These are phyloP conservation scores for Lactifluus echinatus DNA, from an alignment of 768 basidiomycete species.

Conservation along the genomic window DNA sequence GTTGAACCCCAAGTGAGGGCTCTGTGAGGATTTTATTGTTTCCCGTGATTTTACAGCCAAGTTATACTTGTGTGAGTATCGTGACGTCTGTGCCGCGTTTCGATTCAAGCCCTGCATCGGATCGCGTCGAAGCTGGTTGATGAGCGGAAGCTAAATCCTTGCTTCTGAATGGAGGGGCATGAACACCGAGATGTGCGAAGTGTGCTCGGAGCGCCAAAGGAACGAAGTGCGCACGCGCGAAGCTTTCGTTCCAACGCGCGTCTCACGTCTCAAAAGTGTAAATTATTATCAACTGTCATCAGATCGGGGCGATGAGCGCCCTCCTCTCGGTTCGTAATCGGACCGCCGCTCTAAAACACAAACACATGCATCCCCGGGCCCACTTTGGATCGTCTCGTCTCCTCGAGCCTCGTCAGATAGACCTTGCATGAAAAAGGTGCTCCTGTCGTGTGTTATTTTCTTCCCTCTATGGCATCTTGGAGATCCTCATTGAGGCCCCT, in stretches of 20 bases:
- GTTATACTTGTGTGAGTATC: slow-evolving; percentile 8
- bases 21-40: slow-evolving; percentile 19
- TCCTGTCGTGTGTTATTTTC: background rate
- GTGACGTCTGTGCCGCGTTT: slow-evolving; percentile 16
- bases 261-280: background rate
- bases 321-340: background rate
- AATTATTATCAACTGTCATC: background rate
- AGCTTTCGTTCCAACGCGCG: background rate
- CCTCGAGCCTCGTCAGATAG: background rate
- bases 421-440: background rate
- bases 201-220: background rate
- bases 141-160: slow-evolving; percentile 7
- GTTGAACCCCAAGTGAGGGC: background rate
- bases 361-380: background rate
- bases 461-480: background rate
- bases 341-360: background rate
- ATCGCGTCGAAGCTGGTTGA: slow-evolving; percentile 6
- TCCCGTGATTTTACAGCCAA: slow-evolving; percentile 11
- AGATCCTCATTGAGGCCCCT: too few relatives aligned
- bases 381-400: too few relatives aligned
- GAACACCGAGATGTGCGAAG: background rate
- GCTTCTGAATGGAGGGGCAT: slow-evolving; percentile 2
- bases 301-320: background rate
- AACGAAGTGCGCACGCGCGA: background rate
- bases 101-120: slow-evolving; percentile 19